Percentiles rank a stretch among this genome's conserved stretches.
phyloP scores from a whole-genome alignment of 345 rosid genomes.

The Firmiana major region DNA sequence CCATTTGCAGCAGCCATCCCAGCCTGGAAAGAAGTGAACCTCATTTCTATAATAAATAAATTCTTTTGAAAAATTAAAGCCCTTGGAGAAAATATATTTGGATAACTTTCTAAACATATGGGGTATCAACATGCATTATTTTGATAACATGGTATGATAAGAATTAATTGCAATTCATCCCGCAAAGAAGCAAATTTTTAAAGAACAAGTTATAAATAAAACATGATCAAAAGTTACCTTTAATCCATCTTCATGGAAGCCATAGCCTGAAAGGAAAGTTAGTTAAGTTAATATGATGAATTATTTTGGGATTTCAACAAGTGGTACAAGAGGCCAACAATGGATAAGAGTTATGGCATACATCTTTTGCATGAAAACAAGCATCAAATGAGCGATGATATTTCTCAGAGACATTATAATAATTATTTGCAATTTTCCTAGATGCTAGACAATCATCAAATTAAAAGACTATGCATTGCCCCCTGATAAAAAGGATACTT shows the following conservation, averaged over 20 bases:
- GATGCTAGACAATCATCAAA: background rate
- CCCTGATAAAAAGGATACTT: background rate
- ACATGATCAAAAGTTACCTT: slow-evolving; percentile 40
- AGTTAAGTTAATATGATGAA: background rate
- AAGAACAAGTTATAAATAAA: background rate
- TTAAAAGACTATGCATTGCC: background rate
- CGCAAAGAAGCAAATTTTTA: background rate
- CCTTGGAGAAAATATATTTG: background rate
- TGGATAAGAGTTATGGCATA: background rate
- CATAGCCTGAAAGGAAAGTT: slow-evolving; percentile 62
- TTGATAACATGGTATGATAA: background rate
- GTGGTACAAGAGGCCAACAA: background rate
- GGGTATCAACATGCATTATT: background rate
- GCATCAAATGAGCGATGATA: background rate
- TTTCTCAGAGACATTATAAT: background rate
- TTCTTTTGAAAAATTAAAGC: background rate
- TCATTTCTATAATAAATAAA: background rate
- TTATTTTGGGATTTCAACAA: too few relatives aligned
- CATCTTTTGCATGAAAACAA: background rate
- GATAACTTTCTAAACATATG: background rate
- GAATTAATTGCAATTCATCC: background rate
- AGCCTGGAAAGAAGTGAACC: slow-evolving; percentile 41
- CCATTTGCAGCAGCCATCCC: slow-evolving; percentile 69
- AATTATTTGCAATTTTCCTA: background rate
- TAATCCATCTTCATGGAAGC: slow-evolving; percentile 93